Base-by-base conservation (phyloP, 805 yeast genomes). In the Saturnispora sekii region DNA sequence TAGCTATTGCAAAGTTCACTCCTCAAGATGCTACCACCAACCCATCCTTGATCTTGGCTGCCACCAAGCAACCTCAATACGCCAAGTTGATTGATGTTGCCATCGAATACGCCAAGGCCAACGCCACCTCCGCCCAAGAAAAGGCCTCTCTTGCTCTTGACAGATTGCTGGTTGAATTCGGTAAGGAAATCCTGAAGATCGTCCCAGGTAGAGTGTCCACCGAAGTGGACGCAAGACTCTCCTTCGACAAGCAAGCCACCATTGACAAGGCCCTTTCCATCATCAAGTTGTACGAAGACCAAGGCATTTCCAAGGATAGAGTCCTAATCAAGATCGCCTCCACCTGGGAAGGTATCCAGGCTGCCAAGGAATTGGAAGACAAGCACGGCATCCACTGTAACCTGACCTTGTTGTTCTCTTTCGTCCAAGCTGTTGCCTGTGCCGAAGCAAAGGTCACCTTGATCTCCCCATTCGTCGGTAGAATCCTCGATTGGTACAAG, bases 21-120 rank as follows among this genome's bases (percentile, higher is more conserved):
- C 98, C 98, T 56, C 97, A 93, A 74, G 98, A 93, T 69, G 96
- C 98, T 55, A 93, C 98, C 58, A 93, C 98, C 65, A 93, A 93
- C 76, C 98, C 98, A 55, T 88, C 97, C 37, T 76, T 93, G 72
- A 90, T 93, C 61, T 74, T 93, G 59, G 97, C 97, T 53, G 98
- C 98, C 48, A 64, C 97, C 47, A 85, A 83, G 70, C 85, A 88
- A 73, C 68, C 88, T 36, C 88, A 83, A 63, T 93, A 93, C 71
- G 83, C 95, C 48, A 74, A 79, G 63, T 75, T 93, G 65, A 84
- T 93, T 54, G 97, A 93, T 65, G 75, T 76, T 58, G 97, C 98
- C 48, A 84, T 93, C 55, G 84, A 77, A 38, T 85, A 80, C 70
- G 96, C 89, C 60, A 79, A 83, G 70, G 60, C 66, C 51, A 71